phyloP scores from a whole-genome alignment of 352 stramenopile species.

The Globisporangium lucens region DNA sequence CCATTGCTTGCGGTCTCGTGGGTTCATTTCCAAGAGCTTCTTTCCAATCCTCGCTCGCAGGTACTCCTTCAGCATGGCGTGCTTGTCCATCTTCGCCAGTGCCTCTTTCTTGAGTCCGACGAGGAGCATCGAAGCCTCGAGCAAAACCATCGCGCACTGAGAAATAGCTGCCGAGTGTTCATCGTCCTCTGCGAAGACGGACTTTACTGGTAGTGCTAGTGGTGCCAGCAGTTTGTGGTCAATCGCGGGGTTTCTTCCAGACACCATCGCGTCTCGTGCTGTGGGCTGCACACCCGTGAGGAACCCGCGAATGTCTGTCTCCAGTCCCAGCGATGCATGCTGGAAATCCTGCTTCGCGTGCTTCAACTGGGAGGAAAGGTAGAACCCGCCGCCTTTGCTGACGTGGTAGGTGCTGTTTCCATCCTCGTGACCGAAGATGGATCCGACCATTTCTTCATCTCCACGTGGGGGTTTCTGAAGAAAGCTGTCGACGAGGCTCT shows the following conservation, averaged over 20 bases:
- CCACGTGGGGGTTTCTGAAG: constrained; percentile 22
- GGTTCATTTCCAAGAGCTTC: constrained; percentile 9
- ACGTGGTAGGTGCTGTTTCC: constrained; percentile 19
- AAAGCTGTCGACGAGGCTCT: constrained; percentile 18
- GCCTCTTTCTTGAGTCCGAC: constrained; percentile 12
- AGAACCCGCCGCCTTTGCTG: constrained; percentile 43
- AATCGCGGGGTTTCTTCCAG: not conserved
- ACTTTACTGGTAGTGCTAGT: not conserved
- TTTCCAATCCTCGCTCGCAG: constrained; percentile 8
- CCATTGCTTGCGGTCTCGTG: constrained; percentile 17
- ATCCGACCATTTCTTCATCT: constrained; percentile 50
- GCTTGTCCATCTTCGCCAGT: constrained; percentile 10
- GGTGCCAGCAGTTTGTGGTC: not conserved
- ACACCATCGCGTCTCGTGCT: constrained; percentile 10
- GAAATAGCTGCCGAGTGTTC: not conserved
- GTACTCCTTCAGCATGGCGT: constrained; percentile 15
- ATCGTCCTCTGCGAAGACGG: constrained; percentile 15
- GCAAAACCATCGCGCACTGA: constrained; percentile 4
- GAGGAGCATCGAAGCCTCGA: constrained; percentile 16
- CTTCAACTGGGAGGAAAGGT: constrained; percentile 31
- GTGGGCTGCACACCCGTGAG: constrained; percentile 42
- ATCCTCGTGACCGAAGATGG: constrained; percentile 27
- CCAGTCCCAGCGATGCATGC: constrained; percentile 27
- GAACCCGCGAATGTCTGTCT: constrained; percentile 43
- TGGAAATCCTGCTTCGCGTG: constrained; percentile 24